Evolutionary conservation across 2,329 filamentous ascomycete species (phyloP).

Genomic region (Penicillium sp.): DNA sequence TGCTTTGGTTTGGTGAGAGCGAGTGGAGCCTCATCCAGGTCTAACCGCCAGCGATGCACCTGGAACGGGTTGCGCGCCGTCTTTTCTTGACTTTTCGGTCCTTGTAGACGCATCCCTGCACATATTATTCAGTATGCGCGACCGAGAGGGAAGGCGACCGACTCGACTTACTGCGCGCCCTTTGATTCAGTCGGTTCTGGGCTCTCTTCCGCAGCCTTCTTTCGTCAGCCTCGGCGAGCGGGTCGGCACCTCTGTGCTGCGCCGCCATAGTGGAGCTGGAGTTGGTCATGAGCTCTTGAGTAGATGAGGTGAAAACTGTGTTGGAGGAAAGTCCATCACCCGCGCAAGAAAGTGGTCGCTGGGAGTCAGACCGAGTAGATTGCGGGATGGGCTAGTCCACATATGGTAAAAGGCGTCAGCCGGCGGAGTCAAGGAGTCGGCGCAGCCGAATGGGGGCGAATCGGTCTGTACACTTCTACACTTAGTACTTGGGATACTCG

Average conservation of each 20-base stretch:
- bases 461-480: too few species aligned
- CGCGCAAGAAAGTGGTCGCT: too few species aligned
- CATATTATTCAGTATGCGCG: not conserved
- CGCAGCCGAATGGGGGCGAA: not conserved
- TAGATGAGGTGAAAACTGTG: too few species aligned
- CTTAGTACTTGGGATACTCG: too few species aligned
- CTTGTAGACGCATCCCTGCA: constrained; percentile 9
- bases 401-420: constrained; percentile 34
- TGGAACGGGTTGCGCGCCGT: constrained; percentile 1
- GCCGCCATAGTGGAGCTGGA: too few species aligned
- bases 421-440: too few species aligned
- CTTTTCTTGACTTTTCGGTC: not conserved
- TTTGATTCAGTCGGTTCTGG: constrained; percentile 18
- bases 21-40: not conserved
- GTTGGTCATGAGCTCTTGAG: too few species aligned
- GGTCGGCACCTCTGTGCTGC: too few species aligned
- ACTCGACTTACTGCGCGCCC: constrained; percentile 14
- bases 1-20: not conserved
- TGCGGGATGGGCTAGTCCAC: constrained; percentile 29
- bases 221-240: constrained; percentile 27
- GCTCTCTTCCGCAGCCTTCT: constrained; percentile 10
- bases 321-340: too few species aligned
- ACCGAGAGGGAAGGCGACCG: not conserved
- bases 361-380: too few species aligned
- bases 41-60: constrained; percentile 15